phyloP scores from a whole-genome alignment of 2,329 filamentous ascomycete species.

The Colletotrichum ledebouriae region DNA sequence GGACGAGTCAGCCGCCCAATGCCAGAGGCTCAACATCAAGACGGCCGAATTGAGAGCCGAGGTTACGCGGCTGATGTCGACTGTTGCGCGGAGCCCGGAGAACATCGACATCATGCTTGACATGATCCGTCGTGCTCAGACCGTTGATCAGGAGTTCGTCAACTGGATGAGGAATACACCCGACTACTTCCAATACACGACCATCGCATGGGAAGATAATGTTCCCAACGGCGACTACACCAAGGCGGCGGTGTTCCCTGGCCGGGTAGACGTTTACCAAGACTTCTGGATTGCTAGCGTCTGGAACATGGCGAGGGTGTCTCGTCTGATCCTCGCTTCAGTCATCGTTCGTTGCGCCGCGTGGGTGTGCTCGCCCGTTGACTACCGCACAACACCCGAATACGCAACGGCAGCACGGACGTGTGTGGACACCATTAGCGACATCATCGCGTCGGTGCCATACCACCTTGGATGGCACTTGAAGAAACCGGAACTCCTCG shows the following conservation, averaged over 20 bases:
- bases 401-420: slow-evolving; percentile 68
- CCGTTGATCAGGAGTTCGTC: slow-evolving; percentile 64
- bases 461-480: slow-evolving; percentile 72
- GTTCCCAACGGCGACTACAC: slow-evolving; percentile 65
- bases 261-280: slow-evolving; percentile 70
- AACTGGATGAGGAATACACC: slow-evolving; percentile 66
- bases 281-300: slow-evolving; percentile 71
- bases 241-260: slow-evolving; percentile 70
- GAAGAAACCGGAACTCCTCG: slow-evolving; percentile 57
- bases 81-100: slow-evolving; percentile 60
- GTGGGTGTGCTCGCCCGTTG: slow-evolving; percentile 71
- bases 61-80: slow-evolving; percentile 63
- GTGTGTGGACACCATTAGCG: slow-evolving; percentile 66
- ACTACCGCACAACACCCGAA: slow-evolving; percentile 73
- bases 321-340: slow-evolving; percentile 67
- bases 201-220: slow-evolving; percentile 69
- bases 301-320: slow-evolving; percentile 68
- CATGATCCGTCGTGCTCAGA: slow-evolving; percentile 65
- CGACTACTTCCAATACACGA: slow-evolving; percentile 63
- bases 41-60: slow-evolving; percentile 69
- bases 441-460: slow-evolving; percentile 72
- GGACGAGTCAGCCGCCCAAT: slow-evolving; percentile 62
- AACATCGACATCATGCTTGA: slow-evolving; percentile 64
- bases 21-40: slow-evolving; percentile 66
- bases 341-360: slow-evolving; percentile 71